A percentile compares a stretch with the other conserved stretches of the same genome.
Conservation (phyloP, 2,329 filamentous ascomycete genomes). For the Gaeumannomyces tritici region DNA sequence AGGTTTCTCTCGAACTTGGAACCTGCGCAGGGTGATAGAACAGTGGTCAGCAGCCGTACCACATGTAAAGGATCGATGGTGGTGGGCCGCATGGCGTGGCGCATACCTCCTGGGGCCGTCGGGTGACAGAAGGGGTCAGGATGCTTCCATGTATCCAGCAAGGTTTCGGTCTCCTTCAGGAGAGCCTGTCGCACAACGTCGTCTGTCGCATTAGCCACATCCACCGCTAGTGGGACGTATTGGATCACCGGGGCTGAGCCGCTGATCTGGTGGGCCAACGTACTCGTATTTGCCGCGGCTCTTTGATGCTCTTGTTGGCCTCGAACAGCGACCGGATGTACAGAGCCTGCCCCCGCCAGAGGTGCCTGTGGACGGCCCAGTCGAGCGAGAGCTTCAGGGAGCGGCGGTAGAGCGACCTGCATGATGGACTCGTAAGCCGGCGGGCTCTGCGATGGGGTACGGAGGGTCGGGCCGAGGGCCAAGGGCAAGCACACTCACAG, state of each 20-base stretch:
- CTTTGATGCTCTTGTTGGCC: slow-evolving; percentile 75
- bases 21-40: slow-evolving; percentile 37
- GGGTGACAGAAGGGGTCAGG: slow-evolving; percentile 87
- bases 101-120: slow-evolving; percentile 82
- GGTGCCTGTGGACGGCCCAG: slow-evolving; percentile 85
- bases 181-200: slow-evolving; percentile 51
- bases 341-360: slow-evolving; percentile 92
- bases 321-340: slow-evolving; percentile 96
- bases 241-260: slow-evolving; percentile 7
- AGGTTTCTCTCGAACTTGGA: slow-evolving; percentile 96
- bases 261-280: background rate
- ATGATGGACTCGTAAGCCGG: slow-evolving; percentile 5
- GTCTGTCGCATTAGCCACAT: background rate
- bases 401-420: slow-evolving; percentile 74
- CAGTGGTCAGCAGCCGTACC: slow-evolving; percentile 6
- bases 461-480: background rate
- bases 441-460: slow-evolving; percentile 2
- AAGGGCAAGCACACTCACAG: slow-evolving; percentile 29
- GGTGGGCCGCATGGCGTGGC: background rate
- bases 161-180: slow-evolving; percentile 76
- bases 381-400: slow-evolving; percentile 88
- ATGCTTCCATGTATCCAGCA: slow-evolving; percentile 93
- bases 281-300: slow-evolving; percentile 55
- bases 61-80: slow-evolving; percentile 1
- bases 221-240: no score